Evolutionary conservation across 163 green algal genomes (phyloP), one percentile per base, ranked within the genome.

Genomic region (Scenedesmus sp.): DNA sequence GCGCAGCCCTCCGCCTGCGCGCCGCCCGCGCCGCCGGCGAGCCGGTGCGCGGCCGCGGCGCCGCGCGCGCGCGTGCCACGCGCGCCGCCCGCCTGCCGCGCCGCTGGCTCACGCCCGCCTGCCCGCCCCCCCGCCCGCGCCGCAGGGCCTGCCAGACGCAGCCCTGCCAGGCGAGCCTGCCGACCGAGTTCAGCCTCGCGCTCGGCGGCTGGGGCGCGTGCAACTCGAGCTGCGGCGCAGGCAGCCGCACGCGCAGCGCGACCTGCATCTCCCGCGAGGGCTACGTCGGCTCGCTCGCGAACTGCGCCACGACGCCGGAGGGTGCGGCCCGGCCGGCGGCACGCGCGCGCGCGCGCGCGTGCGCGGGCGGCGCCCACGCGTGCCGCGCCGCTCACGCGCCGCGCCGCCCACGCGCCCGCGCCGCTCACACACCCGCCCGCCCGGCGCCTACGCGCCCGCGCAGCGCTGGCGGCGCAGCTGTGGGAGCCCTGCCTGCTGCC

Each of bases 91-190:
- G 24, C 6, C 34, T 24, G n/a, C 10, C 58, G 7, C 29, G 39
- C 4, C 50, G 28, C 50, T 76, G 31, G 2, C 20, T 20, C 13
- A 42, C 22, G 26, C 44, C 45, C 45, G n/a, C 11, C 14, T 73
- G 33, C n/a, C n/a, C n/a, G n/a, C n/a, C n/a, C n/a, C n/a, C n/a
- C n/a, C n/a, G n/a, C n/a, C 26, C 39, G 56, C 28, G 36, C 18
- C 2, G 17, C 42, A 77, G 69, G 69, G 9, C 60, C 24, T 80
- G 72, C 47, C 60, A 80, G 24, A 58, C 60, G 18, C 72, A 73
- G 60, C 60, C 60, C 3, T 80, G 72, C 39, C 18, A 56, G 20
- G 28, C 51, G 4, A 73, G 47, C 63, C 13, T 47, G 31, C 72
- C 72, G 5, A 73, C 44, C 39, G 39, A 44, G 4, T 80, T 65